phyloP scores from a whole-genome alignment of 495 filamentous ascomycete species.

The Pseudomonodictys pantanalensis region DNA sequence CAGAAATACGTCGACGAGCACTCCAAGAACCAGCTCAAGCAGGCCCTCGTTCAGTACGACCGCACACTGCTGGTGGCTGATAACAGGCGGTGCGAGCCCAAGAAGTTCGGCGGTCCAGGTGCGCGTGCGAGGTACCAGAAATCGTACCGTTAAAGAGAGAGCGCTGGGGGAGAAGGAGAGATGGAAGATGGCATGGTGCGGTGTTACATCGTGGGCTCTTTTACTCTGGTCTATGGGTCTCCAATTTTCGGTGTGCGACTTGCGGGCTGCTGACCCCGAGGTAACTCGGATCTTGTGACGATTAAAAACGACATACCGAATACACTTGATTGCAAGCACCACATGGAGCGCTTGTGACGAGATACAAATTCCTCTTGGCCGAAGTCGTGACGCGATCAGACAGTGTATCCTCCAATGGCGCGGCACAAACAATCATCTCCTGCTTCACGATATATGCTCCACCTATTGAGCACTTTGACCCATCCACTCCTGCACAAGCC shows the following conservation, averaged over 20 bases:
- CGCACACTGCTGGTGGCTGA: conserved; percentile 95
- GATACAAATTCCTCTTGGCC: not conserved
- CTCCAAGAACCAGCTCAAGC: conserved; percentile 98
- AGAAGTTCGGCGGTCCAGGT: conserved; percentile 73
- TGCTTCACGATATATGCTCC: no score
- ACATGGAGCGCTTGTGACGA: not conserved
- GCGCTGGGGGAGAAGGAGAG: not conserved
- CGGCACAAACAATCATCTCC: no score
- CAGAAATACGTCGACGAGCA: conserved; percentile 99
- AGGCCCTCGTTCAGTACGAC: conserved; percentile 90
- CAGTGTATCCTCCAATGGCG: no score
- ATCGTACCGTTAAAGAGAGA: conserved; percentile 61
- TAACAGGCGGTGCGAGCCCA: conserved; percentile 69
- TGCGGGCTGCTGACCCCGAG: conserved; percentile 20
- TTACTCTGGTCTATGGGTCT: conserved; percentile 6
- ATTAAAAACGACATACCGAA: conserved; percentile 31
- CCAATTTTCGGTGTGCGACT: not conserved
- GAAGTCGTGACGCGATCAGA: not conserved
- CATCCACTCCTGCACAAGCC: conserved; percentile 6
- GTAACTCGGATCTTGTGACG: conserved; percentile 19
- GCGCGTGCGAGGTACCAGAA: conserved; percentile 97
- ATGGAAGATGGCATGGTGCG: conserved; percentile 20
- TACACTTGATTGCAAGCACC: conserved; percentile 24
- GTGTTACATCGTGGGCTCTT: conserved; percentile 30
- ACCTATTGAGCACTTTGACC: no score